These are phyloP conservation scores for Carex pumila DNA, from an alignment of 176 grass and related monocot genomes.

Conservation along the genomic window DNA sequence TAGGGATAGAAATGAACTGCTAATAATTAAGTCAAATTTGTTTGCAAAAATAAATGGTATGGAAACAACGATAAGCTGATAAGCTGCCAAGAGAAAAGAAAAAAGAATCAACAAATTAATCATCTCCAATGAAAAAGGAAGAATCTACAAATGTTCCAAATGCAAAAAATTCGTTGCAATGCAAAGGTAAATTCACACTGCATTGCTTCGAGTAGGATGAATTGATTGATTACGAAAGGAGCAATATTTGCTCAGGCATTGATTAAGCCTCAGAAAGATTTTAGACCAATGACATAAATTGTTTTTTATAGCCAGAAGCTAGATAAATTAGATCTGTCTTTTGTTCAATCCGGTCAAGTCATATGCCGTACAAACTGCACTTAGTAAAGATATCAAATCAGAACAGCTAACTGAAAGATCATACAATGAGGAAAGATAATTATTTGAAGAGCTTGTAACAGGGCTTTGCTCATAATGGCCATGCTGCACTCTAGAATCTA, in stretches of 20 bases:
- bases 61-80: background rate
- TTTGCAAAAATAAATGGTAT: background rate
- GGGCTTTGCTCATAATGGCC: too few species aligned
- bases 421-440: too few species aligned
- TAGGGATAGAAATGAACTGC: background rate
- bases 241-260: background rate
- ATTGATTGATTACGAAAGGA: background rate
- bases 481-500: too few species aligned
- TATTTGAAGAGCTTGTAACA: too few species aligned
- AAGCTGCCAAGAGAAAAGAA: background rate
- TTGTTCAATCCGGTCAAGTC: too few species aligned
- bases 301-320: too few species aligned
- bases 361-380: too few species aligned
- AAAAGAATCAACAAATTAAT: background rate
- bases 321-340: too few species aligned
- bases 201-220: background rate
- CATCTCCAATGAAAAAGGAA: background rate
- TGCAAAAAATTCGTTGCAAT: background rate
- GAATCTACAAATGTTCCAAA: background rate
- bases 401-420: too few species aligned
- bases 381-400: too few species aligned
- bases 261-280: background rate
- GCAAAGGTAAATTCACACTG: background rate
- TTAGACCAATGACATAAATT: background rate
- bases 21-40: background rate